A percentile compares a stretch with the other conserved stretches of the same genome.
Conservation (phyloP, 352 stramenopile genomes). For the Phytopythium vexans region DNA sequence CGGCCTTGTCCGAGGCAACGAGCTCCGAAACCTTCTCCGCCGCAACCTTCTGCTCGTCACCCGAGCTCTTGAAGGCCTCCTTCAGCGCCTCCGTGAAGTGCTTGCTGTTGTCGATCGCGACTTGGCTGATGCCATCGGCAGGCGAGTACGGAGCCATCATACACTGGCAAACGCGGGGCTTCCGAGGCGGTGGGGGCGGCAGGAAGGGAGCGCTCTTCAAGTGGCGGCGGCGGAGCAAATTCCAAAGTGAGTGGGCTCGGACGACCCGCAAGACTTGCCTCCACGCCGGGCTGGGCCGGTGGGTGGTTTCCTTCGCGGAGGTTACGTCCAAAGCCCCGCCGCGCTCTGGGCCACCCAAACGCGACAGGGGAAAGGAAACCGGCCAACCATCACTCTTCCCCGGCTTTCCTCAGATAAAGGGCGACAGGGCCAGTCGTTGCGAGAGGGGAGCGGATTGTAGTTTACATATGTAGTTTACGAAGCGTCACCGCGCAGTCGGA, state of each 20-base stretch:
- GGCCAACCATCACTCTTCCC: not conserved
- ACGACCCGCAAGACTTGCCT: not conserved
- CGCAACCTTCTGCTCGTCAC: constrained; percentile 77
- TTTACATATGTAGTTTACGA: too few species aligned
- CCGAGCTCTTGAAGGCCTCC: constrained; percentile 66
- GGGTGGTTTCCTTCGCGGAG: not conserved
- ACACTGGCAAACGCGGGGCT: constrained; percentile 24
- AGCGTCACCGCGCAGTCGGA: too few species aligned
- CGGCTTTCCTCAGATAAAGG: too few species aligned
- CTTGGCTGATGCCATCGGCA: constrained; percentile 77
- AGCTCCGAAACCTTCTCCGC: constrained; percentile 86
- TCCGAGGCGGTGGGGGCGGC: constrained; percentile 18
- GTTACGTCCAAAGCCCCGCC: constrained; percentile 1
- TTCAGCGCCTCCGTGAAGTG: constrained; percentile 85
- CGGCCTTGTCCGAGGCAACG: constrained; percentile 60
- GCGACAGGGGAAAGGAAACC: constrained; percentile 7
- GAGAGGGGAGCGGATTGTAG: too few species aligned
- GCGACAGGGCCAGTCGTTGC: too few species aligned
- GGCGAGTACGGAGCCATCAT: constrained; percentile 84
- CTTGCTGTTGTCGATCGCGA: constrained; percentile 89
- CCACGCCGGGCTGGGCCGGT: not conserved
- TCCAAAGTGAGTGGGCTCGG: constrained; percentile 58
- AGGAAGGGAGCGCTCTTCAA: constrained; percentile 29
- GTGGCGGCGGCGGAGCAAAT: constrained; percentile 59
- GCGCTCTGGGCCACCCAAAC: constrained; percentile 33